These are phyloP conservation scores for Kodamaea restingae DNA, from an alignment of 805 yeast species.

Conservation along the genomic window DNA sequence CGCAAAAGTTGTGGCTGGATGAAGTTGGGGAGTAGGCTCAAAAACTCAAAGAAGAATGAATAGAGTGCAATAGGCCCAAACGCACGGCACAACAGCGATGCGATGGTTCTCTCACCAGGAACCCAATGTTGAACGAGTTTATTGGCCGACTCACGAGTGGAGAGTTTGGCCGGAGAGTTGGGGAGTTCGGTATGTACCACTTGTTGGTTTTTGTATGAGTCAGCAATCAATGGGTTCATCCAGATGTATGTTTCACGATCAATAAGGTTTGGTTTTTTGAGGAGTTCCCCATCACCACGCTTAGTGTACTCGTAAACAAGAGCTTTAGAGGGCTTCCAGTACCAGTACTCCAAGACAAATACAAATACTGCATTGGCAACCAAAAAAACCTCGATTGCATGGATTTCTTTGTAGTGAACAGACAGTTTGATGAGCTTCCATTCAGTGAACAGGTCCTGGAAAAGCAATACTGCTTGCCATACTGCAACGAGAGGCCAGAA, in stretches of 20 bases:
- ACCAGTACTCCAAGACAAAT: conserved; percentile 35
- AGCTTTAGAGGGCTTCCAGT: conserved; percentile 39
- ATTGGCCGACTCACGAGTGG: conserved; percentile 18
- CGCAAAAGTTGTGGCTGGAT: conserved; percentile 83
- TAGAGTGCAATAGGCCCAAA: conserved; percentile 23
- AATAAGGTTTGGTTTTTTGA: conserved; percentile 29
- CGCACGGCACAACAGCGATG: conserved; percentile 20
- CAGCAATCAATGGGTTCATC: conserved; percentile 44
- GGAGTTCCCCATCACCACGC: conserved; percentile 14
- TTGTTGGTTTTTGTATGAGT: conserved; percentile 36
- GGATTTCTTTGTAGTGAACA: conserved; percentile 2
- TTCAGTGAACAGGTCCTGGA: conserved; percentile 24
- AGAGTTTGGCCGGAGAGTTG: conserved; percentile 22
- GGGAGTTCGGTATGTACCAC: conserved; percentile 34
- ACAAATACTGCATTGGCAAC: conserved; percentile 28
- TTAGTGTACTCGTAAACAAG: conserved; percentile 27
- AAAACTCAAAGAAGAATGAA: conserved; percentile 23
- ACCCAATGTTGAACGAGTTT: conserved; percentile 17
- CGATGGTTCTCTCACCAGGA: conserved; percentile 7
- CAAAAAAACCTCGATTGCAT: conserved; percentile 21
- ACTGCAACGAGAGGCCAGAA: conserved; percentile 28
- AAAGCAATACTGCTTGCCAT: conserved; percentile 18
- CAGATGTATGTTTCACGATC: conserved; percentile 42
- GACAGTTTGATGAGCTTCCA: conserved; percentile 19
- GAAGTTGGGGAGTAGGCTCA: conserved; percentile 36